Conservation (phyloP, 2,329 filamentous ascomycete species). For the Zalaria sp. region DNA sequence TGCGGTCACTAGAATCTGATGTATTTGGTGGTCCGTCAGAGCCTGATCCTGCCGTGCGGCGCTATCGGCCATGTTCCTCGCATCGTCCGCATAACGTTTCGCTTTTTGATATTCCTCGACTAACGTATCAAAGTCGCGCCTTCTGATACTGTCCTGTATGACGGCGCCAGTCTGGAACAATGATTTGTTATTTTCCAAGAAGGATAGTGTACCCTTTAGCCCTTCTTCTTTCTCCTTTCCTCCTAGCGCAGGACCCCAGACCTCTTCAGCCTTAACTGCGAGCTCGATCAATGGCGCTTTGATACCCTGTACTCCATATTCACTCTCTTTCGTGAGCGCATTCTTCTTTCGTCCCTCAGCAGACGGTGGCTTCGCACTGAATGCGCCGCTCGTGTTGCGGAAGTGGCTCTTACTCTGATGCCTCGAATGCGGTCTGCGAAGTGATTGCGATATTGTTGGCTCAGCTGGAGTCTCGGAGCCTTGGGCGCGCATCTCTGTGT, state of each 20-base stretch:
- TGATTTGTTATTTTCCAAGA: constrained; percentile 65
- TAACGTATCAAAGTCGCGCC: constrained; percentile 77
- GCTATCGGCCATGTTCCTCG: constrained; percentile 50
- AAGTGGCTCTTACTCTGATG: constrained; percentile 50
- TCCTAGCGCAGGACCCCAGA: constrained; percentile 89
- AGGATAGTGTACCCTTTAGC: constrained; percentile 61
- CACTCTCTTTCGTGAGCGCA: constrained; percentile 80
- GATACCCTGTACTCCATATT: constrained; percentile 79
- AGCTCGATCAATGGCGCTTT: constrained; percentile 79
- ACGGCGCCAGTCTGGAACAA: constrained; percentile 68
- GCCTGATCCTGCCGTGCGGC: constrained; percentile 35
- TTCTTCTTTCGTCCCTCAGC: constrained; percentile 63
- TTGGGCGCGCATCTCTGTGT: constrained; percentile 83
- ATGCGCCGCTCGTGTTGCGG: constrained; percentile 19
- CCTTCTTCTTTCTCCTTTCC: constrained; percentile 84
- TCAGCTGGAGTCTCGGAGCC: constrained; percentile 27
- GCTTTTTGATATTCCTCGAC: constrained; percentile 78
- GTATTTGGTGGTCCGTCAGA: constrained; percentile 65
- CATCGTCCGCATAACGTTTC: constrained; percentile 67
- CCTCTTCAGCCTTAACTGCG: constrained; percentile 86
- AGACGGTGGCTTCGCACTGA: constrained; percentile 21
- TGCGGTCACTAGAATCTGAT: constrained; percentile 75
- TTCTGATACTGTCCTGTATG: constrained; percentile 72
- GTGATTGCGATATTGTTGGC: constrained; percentile 8
- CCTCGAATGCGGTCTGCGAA: constrained; percentile 42